A percentile compares a stretch with the other conserved stretches of the same genome.
These are phyloP conservation scores for Saturnispora besseyi DNA, from an alignment of 805 yeast species.

Conservation along the genomic window DNA sequence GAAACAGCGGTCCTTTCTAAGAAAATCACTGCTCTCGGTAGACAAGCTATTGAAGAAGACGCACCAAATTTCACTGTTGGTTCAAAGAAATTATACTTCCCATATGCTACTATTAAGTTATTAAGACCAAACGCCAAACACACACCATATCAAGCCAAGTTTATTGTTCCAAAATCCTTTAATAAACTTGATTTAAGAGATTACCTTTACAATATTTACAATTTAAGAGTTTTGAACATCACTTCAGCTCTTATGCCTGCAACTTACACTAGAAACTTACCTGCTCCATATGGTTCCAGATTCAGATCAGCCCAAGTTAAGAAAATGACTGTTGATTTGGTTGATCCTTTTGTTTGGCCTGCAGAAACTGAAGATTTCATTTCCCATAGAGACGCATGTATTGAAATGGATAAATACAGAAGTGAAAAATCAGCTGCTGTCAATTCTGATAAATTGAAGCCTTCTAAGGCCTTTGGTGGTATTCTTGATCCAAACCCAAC, in stretches of 20 bases:
- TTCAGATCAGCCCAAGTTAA: slow-evolving; percentile 73
- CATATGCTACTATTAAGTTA: slow-evolving; percentile 71
- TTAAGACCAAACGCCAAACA: slow-evolving; percentile 92
- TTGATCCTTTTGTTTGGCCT: slow-evolving; percentile 96
- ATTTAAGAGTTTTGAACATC: slow-evolving; percentile 79
- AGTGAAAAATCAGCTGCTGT: slow-evolving; percentile 37
- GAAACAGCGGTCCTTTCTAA: slow-evolving; percentile 23
- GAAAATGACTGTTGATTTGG: slow-evolving; percentile 96
- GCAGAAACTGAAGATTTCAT: slow-evolving; percentile 33
- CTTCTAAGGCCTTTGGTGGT: slow-evolving; percentile 70
- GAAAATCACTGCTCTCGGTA: slow-evolving; percentile 21
- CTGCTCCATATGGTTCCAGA: slow-evolving; percentile 53
- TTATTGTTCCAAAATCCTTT: slow-evolving; percentile 87
- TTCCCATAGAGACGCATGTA: slow-evolving; percentile 27
- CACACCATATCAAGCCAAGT: slow-evolving; percentile 95
- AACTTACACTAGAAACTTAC: slow-evolving; percentile 46
- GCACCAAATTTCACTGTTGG: slow-evolving; percentile 81
- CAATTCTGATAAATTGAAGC: slow-evolving; percentile 64
- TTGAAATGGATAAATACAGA: slow-evolving; percentile 44
- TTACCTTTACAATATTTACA: slow-evolving; percentile 83
- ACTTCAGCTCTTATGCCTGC: slow-evolving; percentile 80
- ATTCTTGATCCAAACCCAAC: slow-evolving; percentile 43
- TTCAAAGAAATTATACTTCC: slow-evolving; percentile 67
- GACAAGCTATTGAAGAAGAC: slow-evolving; percentile 48
- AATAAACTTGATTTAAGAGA: slow-evolving; percentile 93